These are phyloP conservation scores for Neonectria hederae DNA, from an alignment of 2,329 filamentous ascomycete genomes.

Conservation along the genomic window DNA sequence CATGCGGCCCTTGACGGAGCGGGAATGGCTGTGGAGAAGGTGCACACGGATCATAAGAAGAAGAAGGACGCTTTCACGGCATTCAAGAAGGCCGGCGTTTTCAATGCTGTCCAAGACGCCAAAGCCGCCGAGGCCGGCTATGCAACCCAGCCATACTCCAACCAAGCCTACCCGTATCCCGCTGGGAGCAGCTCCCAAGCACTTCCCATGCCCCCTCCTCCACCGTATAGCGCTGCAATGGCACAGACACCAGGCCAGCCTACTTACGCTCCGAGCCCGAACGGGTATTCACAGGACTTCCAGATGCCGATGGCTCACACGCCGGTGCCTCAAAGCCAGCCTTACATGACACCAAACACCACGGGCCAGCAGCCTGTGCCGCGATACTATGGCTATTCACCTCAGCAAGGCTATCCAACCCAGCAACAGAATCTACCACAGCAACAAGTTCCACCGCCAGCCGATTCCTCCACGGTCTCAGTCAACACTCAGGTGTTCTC, in stretches of 20 bases:
- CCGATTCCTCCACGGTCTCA: neutral
- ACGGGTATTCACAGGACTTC: constrained; percentile 18
- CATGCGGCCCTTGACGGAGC: constrained; percentile 50
- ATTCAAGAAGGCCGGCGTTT: constrained; percentile 45
- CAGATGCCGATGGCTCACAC: neutral
- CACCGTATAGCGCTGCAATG: constrained; percentile 22
- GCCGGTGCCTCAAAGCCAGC: neutral
- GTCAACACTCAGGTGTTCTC: neutral
- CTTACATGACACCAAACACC: neutral
- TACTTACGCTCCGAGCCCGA: neutral
- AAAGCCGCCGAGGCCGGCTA: constrained; percentile 42
- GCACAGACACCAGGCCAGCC: neutral
- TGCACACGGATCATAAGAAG: constrained; percentile 46
- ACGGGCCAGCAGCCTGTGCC: neutral
- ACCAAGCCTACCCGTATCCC: constrained; percentile 11
- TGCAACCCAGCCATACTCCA: constrained; percentile 26
- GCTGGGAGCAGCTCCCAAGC: constrained; percentile 11
- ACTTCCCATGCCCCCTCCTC: constrained; percentile 23
- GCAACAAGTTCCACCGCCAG: neutral
- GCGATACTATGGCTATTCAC: constrained; percentile 14
- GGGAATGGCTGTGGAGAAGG: constrained; percentile 49
- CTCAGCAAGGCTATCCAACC: neutral
- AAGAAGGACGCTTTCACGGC: constrained; percentile 49
- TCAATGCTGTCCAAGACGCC: constrained; percentile 43
- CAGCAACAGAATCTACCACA: neutral